Base-by-base conservation (phyloP, 1,139 yeast species). In the Suhomyces bolitotheri region DNA sequence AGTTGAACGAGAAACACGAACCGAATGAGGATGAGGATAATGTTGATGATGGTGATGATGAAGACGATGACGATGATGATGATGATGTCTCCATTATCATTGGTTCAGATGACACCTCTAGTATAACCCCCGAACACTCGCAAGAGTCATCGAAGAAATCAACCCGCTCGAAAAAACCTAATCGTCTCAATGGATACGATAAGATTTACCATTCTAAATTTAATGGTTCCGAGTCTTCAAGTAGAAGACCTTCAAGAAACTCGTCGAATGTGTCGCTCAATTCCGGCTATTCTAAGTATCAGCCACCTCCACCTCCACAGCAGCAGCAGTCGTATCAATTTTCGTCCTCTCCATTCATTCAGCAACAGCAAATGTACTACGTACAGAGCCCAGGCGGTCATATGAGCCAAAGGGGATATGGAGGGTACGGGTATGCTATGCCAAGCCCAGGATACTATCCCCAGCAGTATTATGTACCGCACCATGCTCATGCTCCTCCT, bases 71-170 rank as follows among this genome's bases (percentile, higher is more conserved):
- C 7, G 71, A 65, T 20, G 67, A 62, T 11, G 73, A 68, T 20
- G 73, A 69, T 29, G 73, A 67, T 30, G 64, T 67, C 9, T 66
- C 73, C 5, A 68, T 71, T 20, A 64, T 71, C 27, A 67, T 70
- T 41, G 69, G 65, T 19, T 58, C 72, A 17, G 20, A 17, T 4
- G 71, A 66, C 32, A 54, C 64, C 10, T 55, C 62, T 2, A 53
- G 57, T 11, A 48, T 22, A 22, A 22, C 53, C 10, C 54, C 53
- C 13, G 51, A 47, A 47, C 38, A 46, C 48, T 34, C n/a, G 10
- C 29, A 19, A 16, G 23, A 33, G 35, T 39, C 39, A n/a, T 27
- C 43, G 20, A 44, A 45, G 27, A 43, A 43, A 27, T 13, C 15
- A 4, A 16, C 25, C 10, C 20, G 33, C 14, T 23, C 29, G 5